These are phyloP conservation scores for Orobanche coerulescens DNA, from an alignment of 257 asterid species.

Conservation along the genomic window DNA sequence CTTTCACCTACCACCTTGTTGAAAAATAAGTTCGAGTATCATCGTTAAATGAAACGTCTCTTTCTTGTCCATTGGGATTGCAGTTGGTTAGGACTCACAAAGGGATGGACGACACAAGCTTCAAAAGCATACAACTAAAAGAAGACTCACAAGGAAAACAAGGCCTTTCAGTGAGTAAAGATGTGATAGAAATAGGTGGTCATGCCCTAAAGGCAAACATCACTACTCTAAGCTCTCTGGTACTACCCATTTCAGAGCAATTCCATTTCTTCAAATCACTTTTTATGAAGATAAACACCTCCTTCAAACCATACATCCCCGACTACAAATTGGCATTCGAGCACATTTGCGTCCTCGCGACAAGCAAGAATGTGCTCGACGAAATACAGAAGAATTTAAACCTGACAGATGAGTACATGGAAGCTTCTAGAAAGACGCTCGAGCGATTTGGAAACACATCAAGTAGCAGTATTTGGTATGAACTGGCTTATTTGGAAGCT, in stretches of 20 bases:
- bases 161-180: slow-evolving; percentile 53
- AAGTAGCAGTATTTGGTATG: slow-evolving; percentile 77
- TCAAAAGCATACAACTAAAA: slow-evolving; percentile 41
- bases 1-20: not conserved
- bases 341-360: slow-evolving; percentile 56
- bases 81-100: slow-evolving; percentile 63
- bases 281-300: slow-evolving; percentile 22
- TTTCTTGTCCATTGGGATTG: not conserved
- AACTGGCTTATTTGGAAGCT: slow-evolving; percentile 59
- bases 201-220: slow-evolving; percentile 67
- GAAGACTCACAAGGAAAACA: slow-evolving; percentile 49
- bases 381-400: slow-evolving; percentile 55
- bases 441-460: slow-evolving; percentile 75
- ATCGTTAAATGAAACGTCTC: not conserved
- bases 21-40: no score
- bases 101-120: slow-evolving; percentile 46
- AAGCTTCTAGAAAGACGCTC: slow-evolving; percentile 63
- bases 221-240: slow-evolving; percentile 57
- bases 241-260: slow-evolving; percentile 62
- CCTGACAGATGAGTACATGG: slow-evolving; percentile 64
- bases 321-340: slow-evolving; percentile 56
- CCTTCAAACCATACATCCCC: slow-evolving; percentile 53
- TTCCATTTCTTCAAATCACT: slow-evolving; percentile 50
- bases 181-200: slow-evolving; percentile 50
- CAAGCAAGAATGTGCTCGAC: slow-evolving; percentile 50